phyloP scores from a whole-genome alignment of 371 early-diverging fungal species.

The Nematocida sp. region DNA sequence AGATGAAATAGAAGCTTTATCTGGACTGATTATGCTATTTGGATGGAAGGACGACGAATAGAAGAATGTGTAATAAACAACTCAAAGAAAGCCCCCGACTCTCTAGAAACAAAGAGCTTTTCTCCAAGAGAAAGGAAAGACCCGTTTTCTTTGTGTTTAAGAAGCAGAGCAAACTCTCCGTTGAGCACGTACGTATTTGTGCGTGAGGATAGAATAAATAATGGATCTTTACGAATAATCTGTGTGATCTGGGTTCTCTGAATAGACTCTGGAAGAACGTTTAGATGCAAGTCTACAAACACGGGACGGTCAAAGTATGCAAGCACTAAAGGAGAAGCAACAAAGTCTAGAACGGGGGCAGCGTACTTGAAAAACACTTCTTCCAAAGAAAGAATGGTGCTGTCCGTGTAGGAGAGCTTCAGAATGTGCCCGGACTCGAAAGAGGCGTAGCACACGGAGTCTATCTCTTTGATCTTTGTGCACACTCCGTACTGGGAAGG shows the following conservation, averaged over 20 bases:
- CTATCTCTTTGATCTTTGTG: constrained; percentile 20
- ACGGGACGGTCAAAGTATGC: constrained; percentile 22
- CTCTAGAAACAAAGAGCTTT: constrained; percentile 5
- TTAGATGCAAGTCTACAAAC: no score
- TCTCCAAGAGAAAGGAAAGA: not conserved
- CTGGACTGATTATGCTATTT: constrained; percentile 49
- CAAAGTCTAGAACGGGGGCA: not conserved
- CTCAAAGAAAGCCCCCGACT: constrained; percentile 5
- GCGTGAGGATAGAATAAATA: constrained; percentile 44
- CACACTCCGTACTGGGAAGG: constrained; percentile 7
- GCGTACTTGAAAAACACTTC: not conserved
- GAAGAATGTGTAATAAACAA: not conserved
- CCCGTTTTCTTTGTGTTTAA: not conserved
- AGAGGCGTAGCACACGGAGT: not conserved
- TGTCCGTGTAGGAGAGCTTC: not conserved
- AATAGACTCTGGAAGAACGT: no score
- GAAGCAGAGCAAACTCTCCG: constrained; percentile 8
- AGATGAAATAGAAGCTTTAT: constrained; percentile 52
- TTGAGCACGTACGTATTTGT: constrained; percentile 4
- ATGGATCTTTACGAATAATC: not conserved
- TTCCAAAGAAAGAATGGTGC: no score
- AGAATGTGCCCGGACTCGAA: constrained; percentile 43
- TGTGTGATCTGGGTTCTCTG: not conserved
- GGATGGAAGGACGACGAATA: no score
- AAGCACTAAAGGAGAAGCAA: constrained; percentile 1